phyloP scores from a whole-genome alignment of 2,329 filamentous ascomycete genomes.

The Ustilaginoidea virens region DNA sequence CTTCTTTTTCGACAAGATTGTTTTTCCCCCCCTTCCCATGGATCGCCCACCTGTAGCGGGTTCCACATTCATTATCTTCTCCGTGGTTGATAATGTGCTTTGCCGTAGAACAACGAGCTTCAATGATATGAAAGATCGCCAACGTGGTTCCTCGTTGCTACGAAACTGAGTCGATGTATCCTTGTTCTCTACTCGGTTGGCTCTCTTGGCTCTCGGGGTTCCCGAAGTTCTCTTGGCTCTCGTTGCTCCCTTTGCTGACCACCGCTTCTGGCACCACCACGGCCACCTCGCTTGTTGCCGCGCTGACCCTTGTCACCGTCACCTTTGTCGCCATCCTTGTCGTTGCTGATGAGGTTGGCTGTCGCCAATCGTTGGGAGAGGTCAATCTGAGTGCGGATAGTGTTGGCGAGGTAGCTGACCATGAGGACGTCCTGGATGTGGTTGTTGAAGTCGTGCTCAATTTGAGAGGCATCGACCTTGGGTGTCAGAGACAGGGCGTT shows the following conservation, averaged over 20 bases:
- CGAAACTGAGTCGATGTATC: too few relatives aligned
- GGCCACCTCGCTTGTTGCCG: slow-evolving; percentile 33
- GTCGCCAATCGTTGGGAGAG: slow-evolving; percentile 87
- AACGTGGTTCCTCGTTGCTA: too few relatives aligned
- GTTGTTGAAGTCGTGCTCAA: slow-evolving; percentile 98
- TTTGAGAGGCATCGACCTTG: slow-evolving; percentile 80
- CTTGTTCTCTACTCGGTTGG: slow-evolving; percentile 20
- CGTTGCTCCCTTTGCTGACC: slow-evolving; percentile 36
- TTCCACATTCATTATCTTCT: neutral
- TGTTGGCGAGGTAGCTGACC: slow-evolving; percentile 96
- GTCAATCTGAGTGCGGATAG: slow-evolving; percentile 96
- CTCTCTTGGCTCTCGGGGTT: slow-evolving; percentile 19
- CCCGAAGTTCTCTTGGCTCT: slow-evolving; percentile 26
- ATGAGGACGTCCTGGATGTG: slow-evolving; percentile 98
- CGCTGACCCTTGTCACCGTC: slow-evolving; percentile 30
- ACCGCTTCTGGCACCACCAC: slow-evolving; percentile 34
- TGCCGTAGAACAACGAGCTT: too few relatives aligned
- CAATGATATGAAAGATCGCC: too few relatives aligned
- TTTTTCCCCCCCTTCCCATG: too few relatives aligned
- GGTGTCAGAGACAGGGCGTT: slow-evolving; percentile 85
- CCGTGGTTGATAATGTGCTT: neutral
- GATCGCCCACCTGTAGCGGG: too few relatives aligned
- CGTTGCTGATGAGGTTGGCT: slow-evolving; percentile 41
- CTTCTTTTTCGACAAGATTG: neutral
- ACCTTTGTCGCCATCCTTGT: slow-evolving; percentile 34